Base-by-base conservation (phyloP, 2,329 filamentous ascomycete genomes). In the Ramularia collo-cygni region DNA sequence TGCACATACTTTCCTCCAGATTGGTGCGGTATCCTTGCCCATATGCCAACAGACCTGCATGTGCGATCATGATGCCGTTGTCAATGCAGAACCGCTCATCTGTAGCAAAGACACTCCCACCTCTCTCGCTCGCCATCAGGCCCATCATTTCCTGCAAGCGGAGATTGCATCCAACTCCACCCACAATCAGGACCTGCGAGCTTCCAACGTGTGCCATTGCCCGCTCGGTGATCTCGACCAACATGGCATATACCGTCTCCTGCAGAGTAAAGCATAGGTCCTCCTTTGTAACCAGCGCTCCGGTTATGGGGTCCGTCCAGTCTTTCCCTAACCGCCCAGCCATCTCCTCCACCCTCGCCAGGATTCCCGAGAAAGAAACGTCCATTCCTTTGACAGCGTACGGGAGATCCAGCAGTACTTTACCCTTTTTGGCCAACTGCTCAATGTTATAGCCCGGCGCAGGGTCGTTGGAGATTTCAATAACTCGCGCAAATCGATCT, bases 301-400 rank as follows among this genome's bases (percentile, higher is more conserved):
- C 74, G 1, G 67, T 68, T n/a, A 67, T 58, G 9, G 61, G 65
- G 44, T 68, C 70, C 36, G 34, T 54, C 57, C 50, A 57, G 43
- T 47, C 51, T 51, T 44, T 26, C 4, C 68, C 72, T 65, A 87
- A 79, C 62, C 76, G 79, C 40, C 72, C 77, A 1, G 89, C 90
- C 32, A 95, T 70, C 26, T 81, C 72, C 60, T 98, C 92, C 9
- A 90, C 82, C 4, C 78, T 77, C 1, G 85, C 86, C 18, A 98
- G 69, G 49, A 98, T 94, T 2, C 92, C 92, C 2, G 85, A 89
- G 65, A 98, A 96, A 16, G 85, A 92, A 57, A 88, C 94, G 63
- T 98, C 92, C 92, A 98, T 98, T 37, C 92, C 92, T 66, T 98
- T 98, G 48, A 98, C 92, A 2, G 89, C 80, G 59, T 98, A 98